A percentile compares a stretch with the other conserved stretches of the same genome.
phyloP scores from a whole-genome alignment of 2,329 filamentous ascomycete genomes.

The Fusarium cicatricum region DNA sequence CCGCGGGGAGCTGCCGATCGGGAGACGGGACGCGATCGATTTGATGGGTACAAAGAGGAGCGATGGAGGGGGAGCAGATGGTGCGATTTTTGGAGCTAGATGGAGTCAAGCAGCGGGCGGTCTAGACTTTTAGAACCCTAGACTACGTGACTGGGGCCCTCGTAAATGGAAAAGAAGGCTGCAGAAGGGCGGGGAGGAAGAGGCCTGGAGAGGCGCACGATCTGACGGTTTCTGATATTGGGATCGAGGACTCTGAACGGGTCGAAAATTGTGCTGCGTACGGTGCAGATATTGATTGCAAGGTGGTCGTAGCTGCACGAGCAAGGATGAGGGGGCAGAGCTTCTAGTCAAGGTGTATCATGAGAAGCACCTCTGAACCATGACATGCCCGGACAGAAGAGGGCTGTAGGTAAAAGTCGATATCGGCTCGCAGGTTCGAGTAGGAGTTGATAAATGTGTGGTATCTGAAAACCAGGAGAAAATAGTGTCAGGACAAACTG shows the following conservation, averaged over 20 bases:
- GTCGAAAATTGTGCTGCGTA: conserved; percentile 2
- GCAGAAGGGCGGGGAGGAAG: conserved; percentile 10
- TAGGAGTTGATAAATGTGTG: conserved; percentile 1
- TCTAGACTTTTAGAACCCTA: conserved; percentile 35
- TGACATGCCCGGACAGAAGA: conserved; percentile 4
- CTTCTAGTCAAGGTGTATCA: conserved; percentile 10
- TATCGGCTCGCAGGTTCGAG: neutral
- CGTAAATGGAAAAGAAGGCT: conserved; percentile 22
- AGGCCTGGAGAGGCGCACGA: conserved; percentile 5
- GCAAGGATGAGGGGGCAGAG: conserved; percentile 3
- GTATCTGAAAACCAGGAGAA: conserved; percentile 6
- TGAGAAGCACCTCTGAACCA: conserved; percentile 6
- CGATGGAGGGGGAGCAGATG: conserved; percentile 40
- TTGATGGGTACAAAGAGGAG: conserved; percentile 37
- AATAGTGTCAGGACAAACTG: conserved; percentile 11
- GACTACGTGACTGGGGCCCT: conserved; percentile 23
- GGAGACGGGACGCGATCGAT: conserved; percentile 38
- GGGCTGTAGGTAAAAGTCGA: neutral
- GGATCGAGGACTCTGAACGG: neutral
- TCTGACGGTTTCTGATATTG: conserved; percentile 12
- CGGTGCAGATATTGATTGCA: conserved; percentile 14
- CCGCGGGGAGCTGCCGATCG: conserved; percentile 35
- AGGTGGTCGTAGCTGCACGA: neutral
- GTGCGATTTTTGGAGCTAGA: conserved; percentile 43
- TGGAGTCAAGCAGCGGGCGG: conserved; percentile 36